Evolutionary conservation across 139 green algal species (phyloP), one percentile per base, ranked within the genome.

Genomic region (Haematococcus lacustris): DNA sequence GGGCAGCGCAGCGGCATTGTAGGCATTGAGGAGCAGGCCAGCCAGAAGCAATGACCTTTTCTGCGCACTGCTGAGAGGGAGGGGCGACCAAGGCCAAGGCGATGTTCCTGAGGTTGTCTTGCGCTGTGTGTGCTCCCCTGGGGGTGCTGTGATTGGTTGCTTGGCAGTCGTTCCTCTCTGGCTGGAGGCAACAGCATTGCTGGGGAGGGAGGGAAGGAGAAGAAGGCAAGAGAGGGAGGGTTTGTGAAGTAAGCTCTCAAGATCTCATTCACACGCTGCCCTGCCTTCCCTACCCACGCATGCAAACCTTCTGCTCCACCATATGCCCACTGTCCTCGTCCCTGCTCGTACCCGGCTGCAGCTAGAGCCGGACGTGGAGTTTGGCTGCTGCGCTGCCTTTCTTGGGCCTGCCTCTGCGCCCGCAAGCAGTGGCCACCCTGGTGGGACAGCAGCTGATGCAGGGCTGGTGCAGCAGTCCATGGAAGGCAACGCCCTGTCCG

Each of bases 331-430:
- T 28, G 47, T 57, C 47, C 13, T 57, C 13, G 47, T 57, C 13
- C 47, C 21, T 34, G 7, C 39, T 23, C 39, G 66, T 38, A 3
- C 41, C 35, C 21, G 17, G 33, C 2, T 51, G 50, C 62, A 77
- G 63, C 38, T 47, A 17, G 70, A 79, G 51, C 82, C 82, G 0
- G 88, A 93, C 66, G 39, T 85, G 50, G 78, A 91, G 69, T 88
- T 90, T 69, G 85, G 83, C 2, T 80, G 73, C 66, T 85, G 88
- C 47, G 74, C 70, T 2, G 83, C 71, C 21, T 34, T 92, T 1
- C 82, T 73, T 3, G 86, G 70, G 17, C 85, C 88, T 0, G 35
- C 51, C n/a, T n/a, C n/a, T n/a, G n/a, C n/a, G n/a, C n/a, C n/a
- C n/a, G n/a, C n/a, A n/a, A n/a, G n/a, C n/a, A n/a, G n/a, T n/a